Percentiles rank a stretch among this genome's conserved stretches.
Conservation (phyloP, 1,284 basidiomycete species). For the Puccinia hordei region DNA sequence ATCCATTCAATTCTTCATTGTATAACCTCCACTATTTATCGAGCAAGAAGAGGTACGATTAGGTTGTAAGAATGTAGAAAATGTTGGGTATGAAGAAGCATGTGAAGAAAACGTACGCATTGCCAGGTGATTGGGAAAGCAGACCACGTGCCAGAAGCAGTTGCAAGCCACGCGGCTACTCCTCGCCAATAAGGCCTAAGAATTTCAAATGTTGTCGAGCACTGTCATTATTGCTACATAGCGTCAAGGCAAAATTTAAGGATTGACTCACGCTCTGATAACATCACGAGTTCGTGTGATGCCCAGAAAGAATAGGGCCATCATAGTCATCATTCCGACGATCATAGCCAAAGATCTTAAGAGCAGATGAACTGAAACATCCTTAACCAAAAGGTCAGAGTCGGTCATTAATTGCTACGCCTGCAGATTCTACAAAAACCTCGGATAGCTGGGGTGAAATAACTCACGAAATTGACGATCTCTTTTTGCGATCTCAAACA, state of each 20-base stretch:
- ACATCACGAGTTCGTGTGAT: not conserved
- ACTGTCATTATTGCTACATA: not conserved
- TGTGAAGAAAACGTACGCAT: not conserved
- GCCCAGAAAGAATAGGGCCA: not conserved
- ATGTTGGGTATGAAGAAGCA: not conserved
- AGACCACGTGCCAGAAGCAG: not conserved
- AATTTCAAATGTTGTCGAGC: not conserved
- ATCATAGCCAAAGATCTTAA: not conserved
- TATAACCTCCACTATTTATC: not conserved
- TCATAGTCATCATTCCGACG: conserved; percentile 19
- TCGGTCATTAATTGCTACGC: not conserved
- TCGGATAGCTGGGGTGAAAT: not conserved
- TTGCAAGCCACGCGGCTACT: conserved; percentile 5
- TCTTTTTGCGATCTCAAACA: not conserved
- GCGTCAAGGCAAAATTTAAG: not conserved
- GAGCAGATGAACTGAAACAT: not conserved
- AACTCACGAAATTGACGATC: conserved; percentile 18
- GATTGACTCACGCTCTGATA: not conserved
- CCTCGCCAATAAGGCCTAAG: not conserved
- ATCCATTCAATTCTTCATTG: not conserved
- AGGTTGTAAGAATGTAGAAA: not conserved
- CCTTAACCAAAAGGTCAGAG: not conserved
- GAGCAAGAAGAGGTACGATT: not conserved
- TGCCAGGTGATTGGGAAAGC: conserved; percentile 22
- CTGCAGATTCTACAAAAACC: not conserved